These are phyloP conservation scores for Eimeria zaria DNA, from an alignment of 169 alveolate species.

Conservation along the genomic window DNA sequence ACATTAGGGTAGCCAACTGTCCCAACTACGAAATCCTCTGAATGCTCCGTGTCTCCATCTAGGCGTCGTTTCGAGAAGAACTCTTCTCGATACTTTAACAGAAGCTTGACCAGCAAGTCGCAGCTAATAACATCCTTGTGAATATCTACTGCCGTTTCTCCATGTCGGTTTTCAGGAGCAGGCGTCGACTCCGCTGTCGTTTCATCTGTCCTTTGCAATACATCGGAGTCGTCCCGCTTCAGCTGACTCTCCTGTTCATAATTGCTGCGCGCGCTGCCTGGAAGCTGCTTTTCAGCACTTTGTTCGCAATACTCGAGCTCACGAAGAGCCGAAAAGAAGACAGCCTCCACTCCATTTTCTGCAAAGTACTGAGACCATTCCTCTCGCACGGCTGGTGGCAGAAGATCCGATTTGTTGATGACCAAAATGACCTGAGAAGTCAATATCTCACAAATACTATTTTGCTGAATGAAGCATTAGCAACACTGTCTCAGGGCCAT, in stretches of 20 bases:
- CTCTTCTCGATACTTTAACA: slow-evolving; percentile 69
- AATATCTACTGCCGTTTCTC: neutral
- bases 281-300: neutral
- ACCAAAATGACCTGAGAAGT: slow-evolving; percentile 75
- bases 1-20: slow-evolving; percentile 99
- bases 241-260: neutral
- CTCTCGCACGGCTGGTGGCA: slow-evolving; percentile 77
- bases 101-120: slow-evolving; percentile 85
- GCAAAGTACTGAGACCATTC: slow-evolving; percentile 70
- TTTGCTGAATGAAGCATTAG: neutral
- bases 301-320: slow-evolving; percentile 43
- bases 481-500: neutral
- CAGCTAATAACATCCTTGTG: slow-evolving; percentile 68
- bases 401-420: slow-evolving; percentile 85
- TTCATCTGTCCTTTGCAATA: neutral
- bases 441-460: neutral
- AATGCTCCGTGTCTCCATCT: slow-evolving; percentile 14
- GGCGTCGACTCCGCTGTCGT: neutral
- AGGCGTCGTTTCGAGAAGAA: neutral
- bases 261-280: slow-evolving; percentile 5
- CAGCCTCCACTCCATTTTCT: slow-evolving; percentile 23
- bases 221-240: slow-evolving; percentile 4
- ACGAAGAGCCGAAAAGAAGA: slow-evolving; percentile 79
- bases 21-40: slow-evolving; percentile 94
- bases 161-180: neutral